Conservation (phyloP, 306 rosid species). For the Betula pendula region DNA sequence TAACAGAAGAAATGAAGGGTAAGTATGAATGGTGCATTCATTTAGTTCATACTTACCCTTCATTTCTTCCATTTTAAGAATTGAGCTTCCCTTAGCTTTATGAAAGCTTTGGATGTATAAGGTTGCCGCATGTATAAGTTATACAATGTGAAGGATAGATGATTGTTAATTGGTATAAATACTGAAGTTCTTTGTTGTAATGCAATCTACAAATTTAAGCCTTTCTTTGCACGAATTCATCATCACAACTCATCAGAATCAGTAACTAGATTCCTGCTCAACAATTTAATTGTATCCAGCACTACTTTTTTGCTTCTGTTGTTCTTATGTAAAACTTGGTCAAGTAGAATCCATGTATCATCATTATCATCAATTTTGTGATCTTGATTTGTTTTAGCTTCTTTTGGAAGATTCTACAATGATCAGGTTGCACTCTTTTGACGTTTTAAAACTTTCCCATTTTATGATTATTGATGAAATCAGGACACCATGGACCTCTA, state of each 20-base stretch:
- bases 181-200: background rate
- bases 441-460: constrained; percentile 5
- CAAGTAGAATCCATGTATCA: background rate
- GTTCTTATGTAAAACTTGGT: background rate
- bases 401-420: constrained; percentile 9
- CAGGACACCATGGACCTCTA: constrained; percentile 3
- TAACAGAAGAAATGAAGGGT: background rate
- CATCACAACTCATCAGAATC: background rate
- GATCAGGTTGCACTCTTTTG: constrained; percentile 8
- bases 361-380: background rate
- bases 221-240: background rate
- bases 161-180: background rate
- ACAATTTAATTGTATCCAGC: constrained; percentile 1
- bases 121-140: background rate
- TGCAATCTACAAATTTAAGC: background rate
- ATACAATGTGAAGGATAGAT: background rate
- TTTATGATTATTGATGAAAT: constrained; percentile 17
- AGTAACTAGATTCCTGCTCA: background rate
- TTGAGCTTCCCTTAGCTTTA: background rate
- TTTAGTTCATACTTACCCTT: no score
- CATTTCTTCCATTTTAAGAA: background rate
- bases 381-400: background rate
- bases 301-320: background rate
- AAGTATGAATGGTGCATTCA: background rate
- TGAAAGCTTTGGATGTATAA: background rate